These are phyloP conservation scores for Trichoderma polysporum DNA, from an alignment of 2,329 filamentous ascomycete species.

Conservation along the genomic window DNA sequence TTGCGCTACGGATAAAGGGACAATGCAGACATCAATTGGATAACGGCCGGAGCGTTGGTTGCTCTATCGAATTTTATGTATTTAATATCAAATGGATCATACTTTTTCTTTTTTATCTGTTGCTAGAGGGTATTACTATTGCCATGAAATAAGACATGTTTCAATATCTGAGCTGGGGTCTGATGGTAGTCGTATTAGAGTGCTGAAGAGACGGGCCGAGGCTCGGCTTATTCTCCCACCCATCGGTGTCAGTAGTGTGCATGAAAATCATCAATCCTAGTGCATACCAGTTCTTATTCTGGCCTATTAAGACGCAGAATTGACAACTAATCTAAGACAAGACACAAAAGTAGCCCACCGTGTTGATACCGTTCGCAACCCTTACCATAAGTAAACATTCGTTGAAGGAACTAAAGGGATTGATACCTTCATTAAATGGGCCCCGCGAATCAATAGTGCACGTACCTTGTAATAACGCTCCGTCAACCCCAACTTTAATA, in stretches of 20 bases:
- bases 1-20: conserved; percentile 6
- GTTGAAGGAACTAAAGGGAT: not conserved
- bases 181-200: not conserved
- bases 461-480: not conserved
- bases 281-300: not conserved
- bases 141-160: not conserved
- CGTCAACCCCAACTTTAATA: not conserved
- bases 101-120: not conserved
- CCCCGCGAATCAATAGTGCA: not conserved
- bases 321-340: too few species aligned
- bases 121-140: not conserved
- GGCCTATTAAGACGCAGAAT: not conserved
- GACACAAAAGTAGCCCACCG: not conserved
- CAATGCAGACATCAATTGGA: conserved; percentile 10
- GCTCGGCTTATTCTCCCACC: not conserved
- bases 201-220: conserved; percentile 1
- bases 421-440: not conserved
- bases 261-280: not conserved
- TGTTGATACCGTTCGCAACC: not conserved
- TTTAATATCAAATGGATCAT: conserved; percentile 16
- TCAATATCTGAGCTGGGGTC: not conserved
- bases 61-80: conserved; percentile 4
- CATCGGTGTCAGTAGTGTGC: not conserved
- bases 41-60: conserved; percentile 14
- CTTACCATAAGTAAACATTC: not conserved